Evolutionary conservation across 306 rosid species (phyloP).

Genomic region (Trifolium subterraneum): DNA sequence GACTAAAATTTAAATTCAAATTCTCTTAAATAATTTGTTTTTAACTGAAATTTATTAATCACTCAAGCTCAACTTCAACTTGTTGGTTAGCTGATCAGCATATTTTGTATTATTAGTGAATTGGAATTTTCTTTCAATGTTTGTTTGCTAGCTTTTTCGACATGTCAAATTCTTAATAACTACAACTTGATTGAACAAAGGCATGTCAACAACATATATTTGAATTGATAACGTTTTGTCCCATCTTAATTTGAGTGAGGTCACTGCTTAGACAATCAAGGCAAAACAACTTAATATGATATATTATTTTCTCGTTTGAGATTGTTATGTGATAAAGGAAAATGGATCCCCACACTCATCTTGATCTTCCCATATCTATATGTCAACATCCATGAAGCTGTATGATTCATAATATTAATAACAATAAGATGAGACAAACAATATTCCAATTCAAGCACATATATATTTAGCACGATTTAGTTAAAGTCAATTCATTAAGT

Average conservation of each 20-base stretch:
- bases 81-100: too few species aligned
- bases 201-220: not conserved
- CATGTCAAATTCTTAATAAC: too few species aligned
- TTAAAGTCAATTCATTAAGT: not conserved
- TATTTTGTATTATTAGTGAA: too few species aligned
- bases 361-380: conserved; percentile 31
- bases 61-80: too few species aligned
- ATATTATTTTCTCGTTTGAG: conserved; percentile 31
- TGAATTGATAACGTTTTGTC: conserved; percentile 23
- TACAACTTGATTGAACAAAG: too few species aligned
- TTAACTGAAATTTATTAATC: too few species aligned
- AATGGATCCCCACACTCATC: conserved; percentile 46
- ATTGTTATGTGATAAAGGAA: conserved; percentile 38
- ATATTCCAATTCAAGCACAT: conserved; percentile 17
- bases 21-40: too few species aligned
- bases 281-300: conserved; percentile 28
- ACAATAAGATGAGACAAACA: conserved; percentile 29
- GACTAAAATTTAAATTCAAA: too few species aligned
- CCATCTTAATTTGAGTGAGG: conserved; percentile 40
- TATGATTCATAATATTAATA: not conserved
- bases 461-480: not conserved
- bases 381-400: conserved; percentile 48
- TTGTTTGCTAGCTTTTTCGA: too few species aligned
- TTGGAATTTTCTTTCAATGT: too few species aligned
- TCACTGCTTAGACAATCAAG: conserved; percentile 56